Conservation (phyloP, 2,329 filamentous ascomycete genomes). For the Arthroderma sp. region DNA sequence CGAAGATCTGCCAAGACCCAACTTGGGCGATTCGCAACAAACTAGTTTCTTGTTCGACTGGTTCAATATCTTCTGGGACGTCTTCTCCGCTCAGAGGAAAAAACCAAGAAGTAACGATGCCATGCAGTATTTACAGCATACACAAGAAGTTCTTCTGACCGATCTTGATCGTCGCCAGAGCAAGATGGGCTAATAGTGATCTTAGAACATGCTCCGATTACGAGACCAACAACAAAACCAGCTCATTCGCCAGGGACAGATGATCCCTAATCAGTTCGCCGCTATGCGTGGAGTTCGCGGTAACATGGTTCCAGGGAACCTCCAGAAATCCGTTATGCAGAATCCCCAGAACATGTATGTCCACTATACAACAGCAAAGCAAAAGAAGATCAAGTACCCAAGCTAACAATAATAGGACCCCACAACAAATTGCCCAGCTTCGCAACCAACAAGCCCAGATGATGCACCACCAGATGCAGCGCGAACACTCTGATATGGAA, state of each 20-base stretch:
- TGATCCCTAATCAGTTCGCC: conserved; percentile 44
- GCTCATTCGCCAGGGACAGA: conserved; percentile 60
- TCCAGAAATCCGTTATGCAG: conserved; percentile 65
- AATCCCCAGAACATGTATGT: conserved; percentile 40
- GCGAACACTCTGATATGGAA: conserved; percentile 77
- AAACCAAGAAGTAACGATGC: conserved; percentile 53
- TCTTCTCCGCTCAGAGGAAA: conserved; percentile 70
- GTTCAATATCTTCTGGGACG: conserved; percentile 97
- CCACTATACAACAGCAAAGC: background rate
- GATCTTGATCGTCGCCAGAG: background rate
- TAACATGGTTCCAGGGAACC: conserved; percentile 29
- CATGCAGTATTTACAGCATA: conserved; percentile 66
- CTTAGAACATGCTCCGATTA: conserved; percentile 50
- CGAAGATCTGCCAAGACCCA: conserved; percentile 58
- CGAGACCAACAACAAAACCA: conserved; percentile 67
- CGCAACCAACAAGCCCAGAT: conserved; percentile 45
- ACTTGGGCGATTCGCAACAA: conserved; percentile 50
- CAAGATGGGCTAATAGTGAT: background rate
- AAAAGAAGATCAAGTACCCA: background rate
- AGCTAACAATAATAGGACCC: conserved; percentile 34
- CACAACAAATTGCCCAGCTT: conserved; percentile 59
- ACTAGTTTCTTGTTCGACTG: conserved; percentile 84
- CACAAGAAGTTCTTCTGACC: conserved; percentile 58
- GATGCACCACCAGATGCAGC: conserved; percentile 72
- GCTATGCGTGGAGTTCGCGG: conserved; percentile 48